These are phyloP conservation scores for Talaromyces borbonicus DNA, from an alignment of 495 filamentous ascomycete species.

Conservation along the genomic window DNA sequence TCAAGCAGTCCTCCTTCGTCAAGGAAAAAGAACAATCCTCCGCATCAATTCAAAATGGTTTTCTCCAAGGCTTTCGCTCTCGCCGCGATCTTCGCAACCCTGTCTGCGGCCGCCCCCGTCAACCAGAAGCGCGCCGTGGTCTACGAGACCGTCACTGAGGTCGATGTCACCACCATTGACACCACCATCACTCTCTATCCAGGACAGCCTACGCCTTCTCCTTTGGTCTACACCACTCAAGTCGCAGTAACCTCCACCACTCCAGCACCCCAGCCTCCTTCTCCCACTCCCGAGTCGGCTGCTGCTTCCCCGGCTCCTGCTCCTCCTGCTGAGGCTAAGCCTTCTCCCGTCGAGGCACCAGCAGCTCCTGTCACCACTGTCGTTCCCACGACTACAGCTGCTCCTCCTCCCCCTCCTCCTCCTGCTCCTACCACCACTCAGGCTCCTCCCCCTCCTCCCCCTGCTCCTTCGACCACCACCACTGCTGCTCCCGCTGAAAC, in stretches of 20 bases:
- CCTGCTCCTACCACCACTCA: background rate
- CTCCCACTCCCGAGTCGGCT: conserved; percentile 11
- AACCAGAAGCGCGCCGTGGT: conserved; percentile 26
- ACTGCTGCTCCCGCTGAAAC: conserved; percentile 7
- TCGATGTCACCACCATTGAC: conserved; percentile 31
- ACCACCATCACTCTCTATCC: conserved; percentile 33
- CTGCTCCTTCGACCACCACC: background rate
- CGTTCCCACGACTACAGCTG: background rate
- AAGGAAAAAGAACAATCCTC: too few relatives aligned
- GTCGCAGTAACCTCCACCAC: conserved; percentile 10
- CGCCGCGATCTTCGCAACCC: conserved; percentile 27
- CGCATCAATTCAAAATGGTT: conserved; percentile 22
- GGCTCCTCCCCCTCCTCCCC: background rate
- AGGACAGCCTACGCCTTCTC: conserved; percentile 11
- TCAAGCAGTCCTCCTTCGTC: background rate
- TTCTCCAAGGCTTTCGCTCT: conserved; percentile 35
- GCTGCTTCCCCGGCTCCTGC: conserved; percentile 9
- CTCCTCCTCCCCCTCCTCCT: background rate
- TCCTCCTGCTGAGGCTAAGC: conserved; percentile 2
- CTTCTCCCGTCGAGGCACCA: conserved; percentile 10
- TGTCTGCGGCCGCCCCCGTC: conserved; percentile 26
- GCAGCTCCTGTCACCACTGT: conserved; percentile 5
- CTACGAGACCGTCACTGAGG: conserved; percentile 17
- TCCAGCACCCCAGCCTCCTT: conserved; percentile 3
- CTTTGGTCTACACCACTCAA: conserved; percentile 7